Evolutionary conservation across 306 rosid genomes (phyloP).

Genomic region (Senna tora): DNA sequence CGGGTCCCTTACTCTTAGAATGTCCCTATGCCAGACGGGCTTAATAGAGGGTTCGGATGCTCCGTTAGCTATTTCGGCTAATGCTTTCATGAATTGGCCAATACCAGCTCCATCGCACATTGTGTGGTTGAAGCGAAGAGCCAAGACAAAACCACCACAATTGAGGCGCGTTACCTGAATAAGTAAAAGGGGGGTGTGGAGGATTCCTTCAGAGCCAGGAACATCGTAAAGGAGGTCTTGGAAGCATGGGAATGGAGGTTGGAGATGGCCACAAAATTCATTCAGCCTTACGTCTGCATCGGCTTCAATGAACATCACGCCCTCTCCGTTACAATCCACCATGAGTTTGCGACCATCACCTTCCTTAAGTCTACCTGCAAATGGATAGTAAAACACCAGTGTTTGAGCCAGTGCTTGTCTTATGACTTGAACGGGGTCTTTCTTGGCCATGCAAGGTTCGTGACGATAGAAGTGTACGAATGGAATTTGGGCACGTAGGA

Average conservation of each 20-base stretch:
- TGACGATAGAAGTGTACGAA: background rate
- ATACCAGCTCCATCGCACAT: slow-evolving; percentile 35
- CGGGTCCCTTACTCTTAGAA: slow-evolving; percentile 40
- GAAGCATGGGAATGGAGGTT: slow-evolving; percentile 50
- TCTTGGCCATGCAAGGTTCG: slow-evolving; percentile 15
- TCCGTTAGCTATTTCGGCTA: slow-evolving; percentile 40
- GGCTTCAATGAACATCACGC: slow-evolving; percentile 52
- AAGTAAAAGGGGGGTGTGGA: slow-evolving; percentile 42
- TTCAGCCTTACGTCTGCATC: slow-evolving; percentile 45
- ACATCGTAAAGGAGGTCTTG: slow-evolving; percentile 48
- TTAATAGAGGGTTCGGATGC: slow-evolving; percentile 29
- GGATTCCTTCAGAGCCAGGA: slow-evolving; percentile 41
- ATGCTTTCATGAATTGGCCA: slow-evolving; percentile 9
- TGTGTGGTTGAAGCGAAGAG: background rate
- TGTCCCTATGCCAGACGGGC: slow-evolving; percentile 47
- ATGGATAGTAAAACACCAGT: slow-evolving; percentile 37
- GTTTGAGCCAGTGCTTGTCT: slow-evolving; percentile 20
- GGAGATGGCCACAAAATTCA: slow-evolving; percentile 43
- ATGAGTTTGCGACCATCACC: slow-evolving; percentile 22
- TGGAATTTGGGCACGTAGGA: background rate
- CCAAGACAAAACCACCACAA: slow-evolving; percentile 47
- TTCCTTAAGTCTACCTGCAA: slow-evolving; percentile 41
- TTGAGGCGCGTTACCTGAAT: slow-evolving; percentile 51
- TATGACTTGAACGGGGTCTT: slow-evolving; percentile 37
- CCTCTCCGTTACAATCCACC: slow-evolving; percentile 58